Base-by-base conservation (phyloP, 345 rosid species). In the Arabis alpina region DNA sequence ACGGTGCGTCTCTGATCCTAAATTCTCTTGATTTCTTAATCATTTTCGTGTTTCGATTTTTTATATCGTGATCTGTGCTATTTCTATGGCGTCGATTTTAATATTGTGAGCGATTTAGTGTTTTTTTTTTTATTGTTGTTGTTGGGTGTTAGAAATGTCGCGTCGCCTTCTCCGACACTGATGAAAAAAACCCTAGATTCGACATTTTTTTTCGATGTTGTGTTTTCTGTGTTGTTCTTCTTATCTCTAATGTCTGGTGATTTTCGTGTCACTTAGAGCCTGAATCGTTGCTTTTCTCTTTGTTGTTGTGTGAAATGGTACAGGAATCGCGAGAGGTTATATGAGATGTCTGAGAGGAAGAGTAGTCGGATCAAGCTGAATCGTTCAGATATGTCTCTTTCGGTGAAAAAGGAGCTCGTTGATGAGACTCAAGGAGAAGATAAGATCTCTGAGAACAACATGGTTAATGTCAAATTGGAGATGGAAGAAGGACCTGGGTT, bases 341-440 rank as follows among this genome's bases (percentile, higher is more conserved):
- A 81, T 50, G 80, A 76, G 57, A 77, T 62, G 55, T 72, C 73
- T 24, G 81, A 66, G 30, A 78, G 70, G 75, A 85, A 79, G 36
- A 14, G 55, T 42, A 74, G 87, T 73, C 72, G 76, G 80, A 70
- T 72, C 71, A 83, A 83, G 62, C 65, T 79, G 41, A 80, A 79
- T 61, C 73, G 61, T 16, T 55, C 72, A 3, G 76, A 71, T 48
- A 78, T 88, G 88, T 70, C 82, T 24, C 74, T 64, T 48, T 80
- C 85, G 88, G 77, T 80, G 40, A 62, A 45, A 54, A 65, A 54
- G 34, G 79, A 73, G 42, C 80, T 28, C 53, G 79, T 58, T 52
- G 64, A 49, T 27, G 54, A 28, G 44, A 71, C 40, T 41, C 66
- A 14, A 49, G 55, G 13, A 25, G 80, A 15, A 52, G 79, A 6